A percentile compares a stretch with the other conserved stretches of the same genome.
Evolutionary conservation across 179 eudicot genomes (phyloP).

Genomic region (Vitellaria paradoxa): DNA sequence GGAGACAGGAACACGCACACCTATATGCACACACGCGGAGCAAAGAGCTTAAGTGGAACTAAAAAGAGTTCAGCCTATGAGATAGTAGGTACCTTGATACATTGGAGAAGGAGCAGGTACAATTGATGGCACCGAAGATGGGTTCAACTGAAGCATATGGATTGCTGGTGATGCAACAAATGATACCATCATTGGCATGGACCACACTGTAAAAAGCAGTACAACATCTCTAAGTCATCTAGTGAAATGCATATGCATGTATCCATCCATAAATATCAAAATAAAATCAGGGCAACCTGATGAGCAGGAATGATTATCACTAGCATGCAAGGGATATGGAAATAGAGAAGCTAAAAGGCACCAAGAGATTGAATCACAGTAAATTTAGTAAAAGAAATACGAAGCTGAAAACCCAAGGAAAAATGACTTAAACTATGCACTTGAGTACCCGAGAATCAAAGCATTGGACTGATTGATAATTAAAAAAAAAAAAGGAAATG

Average conservation of each 20-base stretch:
- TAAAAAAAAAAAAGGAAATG: neutral
- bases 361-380: neutral
- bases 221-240: neutral
- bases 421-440: too few relatives aligned
- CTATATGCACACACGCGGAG: too few relatives aligned
- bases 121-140: conserved; percentile 35
- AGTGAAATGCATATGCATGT: neutral
- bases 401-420: neutral
- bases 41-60: too few relatives aligned
- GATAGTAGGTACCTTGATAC: conserved; percentile 41
- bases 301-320: neutral
- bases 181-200: conserved; percentile 30
- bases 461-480: neutral
- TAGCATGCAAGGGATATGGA: neutral
- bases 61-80: neutral
- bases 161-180: conserved; percentile 27
- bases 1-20: too few relatives aligned
- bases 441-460: neutral
- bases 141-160: conserved; percentile 23
- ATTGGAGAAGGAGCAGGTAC: conserved; percentile 61
- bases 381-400: neutral
- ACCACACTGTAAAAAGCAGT: conserved; percentile 30
- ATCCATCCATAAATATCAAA: neutral
- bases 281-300: neutral
- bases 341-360: neutral